Evolutionary conservation across 2,329 filamentous ascomycete species (phyloP).

Genomic region (Aphanocladium album): DNA sequence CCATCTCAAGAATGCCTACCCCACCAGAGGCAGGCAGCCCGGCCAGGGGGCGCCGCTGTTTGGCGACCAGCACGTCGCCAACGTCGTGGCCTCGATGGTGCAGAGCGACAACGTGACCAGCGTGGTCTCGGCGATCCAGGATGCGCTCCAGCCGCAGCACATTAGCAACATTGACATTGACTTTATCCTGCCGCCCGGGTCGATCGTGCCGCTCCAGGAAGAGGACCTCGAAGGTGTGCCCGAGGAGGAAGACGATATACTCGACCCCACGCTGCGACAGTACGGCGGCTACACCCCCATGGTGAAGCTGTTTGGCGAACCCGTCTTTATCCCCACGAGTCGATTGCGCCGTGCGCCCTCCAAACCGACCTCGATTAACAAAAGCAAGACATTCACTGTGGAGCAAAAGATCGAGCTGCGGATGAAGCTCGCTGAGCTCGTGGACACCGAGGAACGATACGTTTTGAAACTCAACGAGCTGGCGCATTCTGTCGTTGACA

Average conservation of each 20-base stretch:
- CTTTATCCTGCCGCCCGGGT: constrained; percentile 73
- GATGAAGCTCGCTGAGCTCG: constrained; percentile 82
- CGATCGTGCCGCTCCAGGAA: constrained; percentile 61
- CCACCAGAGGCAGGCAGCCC: constrained; percentile 52
- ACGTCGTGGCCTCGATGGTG: constrained; percentile 79
- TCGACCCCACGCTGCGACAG: constrained; percentile 59
- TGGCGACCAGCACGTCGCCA: constrained; percentile 86
- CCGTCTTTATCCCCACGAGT: constrained; percentile 81
- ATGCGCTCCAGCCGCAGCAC: constrained; percentile 74
- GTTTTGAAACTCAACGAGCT: constrained; percentile 82
- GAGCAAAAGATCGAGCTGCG: constrained; percentile 80
- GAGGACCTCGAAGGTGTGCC: constrained; percentile 55
- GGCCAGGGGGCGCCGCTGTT: constrained; percentile 68
- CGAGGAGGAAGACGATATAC: constrained; percentile 60
- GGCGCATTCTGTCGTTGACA: constrained; percentile 72
- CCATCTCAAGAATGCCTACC: constrained; percentile 57
- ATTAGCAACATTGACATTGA: constrained; percentile 85
- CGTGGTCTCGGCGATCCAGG: constrained; percentile 66
- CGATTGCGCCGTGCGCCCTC: constrained; percentile 81
- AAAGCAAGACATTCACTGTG: constrained; percentile 70
- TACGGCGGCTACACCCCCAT: constrained; percentile 76
- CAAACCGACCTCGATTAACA: constrained; percentile 73
- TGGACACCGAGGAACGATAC: constrained; percentile 93
- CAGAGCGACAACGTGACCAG: constrained; percentile 72
- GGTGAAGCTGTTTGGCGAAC: constrained; percentile 74